A percentile compares a stretch with the other conserved stretches of the same genome.
These are phyloP conservation scores for Aspergillus indologenus DNA, from an alignment of 495 filamentous ascomycete species.

Conservation along the genomic window DNA sequence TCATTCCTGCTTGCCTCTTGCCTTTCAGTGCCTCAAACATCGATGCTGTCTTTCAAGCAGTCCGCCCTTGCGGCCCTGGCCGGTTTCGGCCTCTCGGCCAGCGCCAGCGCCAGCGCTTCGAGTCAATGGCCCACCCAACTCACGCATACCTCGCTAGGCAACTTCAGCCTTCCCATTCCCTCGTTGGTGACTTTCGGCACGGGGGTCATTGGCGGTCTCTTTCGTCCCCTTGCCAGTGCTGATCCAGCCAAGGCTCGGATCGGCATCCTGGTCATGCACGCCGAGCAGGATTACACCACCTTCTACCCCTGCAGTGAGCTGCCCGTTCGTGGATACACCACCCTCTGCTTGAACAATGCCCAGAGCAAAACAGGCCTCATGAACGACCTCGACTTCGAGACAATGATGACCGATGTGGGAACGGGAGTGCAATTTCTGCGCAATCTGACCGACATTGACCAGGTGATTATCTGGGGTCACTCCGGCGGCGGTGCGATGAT, in stretches of 20 bases:
- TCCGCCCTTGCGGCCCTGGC: no score
- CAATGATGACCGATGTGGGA: conserved; percentile 11
- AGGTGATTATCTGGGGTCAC: conserved; percentile 15
- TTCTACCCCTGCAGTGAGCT: conserved; percentile 14
- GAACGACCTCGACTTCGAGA: conserved; percentile 17
- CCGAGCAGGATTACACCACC: conserved; percentile 10
- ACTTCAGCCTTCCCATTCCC: no score
- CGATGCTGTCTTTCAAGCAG: no score
- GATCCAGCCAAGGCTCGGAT: background rate
- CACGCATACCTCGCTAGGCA: no score
- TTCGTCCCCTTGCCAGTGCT: background rate
- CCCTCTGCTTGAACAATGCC: conserved; percentile 16
- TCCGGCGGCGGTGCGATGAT: conserved; percentile 20
- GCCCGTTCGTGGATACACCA: conserved; percentile 16
- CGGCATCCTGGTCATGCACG: conserved; percentile 14
- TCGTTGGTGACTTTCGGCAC: no score
- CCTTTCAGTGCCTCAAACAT: no score
- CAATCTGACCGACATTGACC: conserved; percentile 15
- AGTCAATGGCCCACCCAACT: no score
- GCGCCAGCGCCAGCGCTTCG: no score
- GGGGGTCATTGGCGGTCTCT: background rate
- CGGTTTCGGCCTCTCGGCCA: no score
- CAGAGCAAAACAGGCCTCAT: conserved; percentile 14
- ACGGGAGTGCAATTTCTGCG: conserved; percentile 8
- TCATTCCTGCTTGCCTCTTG: no score